Percentiles rank a stretch among this genome's conserved stretches.
Conservation (phyloP, 257 asterid species). For the Penstemon eatonii region DNA sequence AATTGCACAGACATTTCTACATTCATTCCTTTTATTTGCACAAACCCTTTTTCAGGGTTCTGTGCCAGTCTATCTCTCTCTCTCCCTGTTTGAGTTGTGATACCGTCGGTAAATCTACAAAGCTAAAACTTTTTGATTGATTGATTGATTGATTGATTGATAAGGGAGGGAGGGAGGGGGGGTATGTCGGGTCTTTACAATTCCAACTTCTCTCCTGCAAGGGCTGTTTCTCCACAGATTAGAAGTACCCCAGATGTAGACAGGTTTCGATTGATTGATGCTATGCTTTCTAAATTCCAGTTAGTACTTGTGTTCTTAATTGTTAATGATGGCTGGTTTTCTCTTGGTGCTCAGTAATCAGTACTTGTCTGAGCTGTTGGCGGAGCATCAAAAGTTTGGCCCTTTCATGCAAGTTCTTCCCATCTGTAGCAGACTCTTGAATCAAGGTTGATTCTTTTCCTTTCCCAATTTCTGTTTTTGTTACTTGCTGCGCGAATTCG, state of each 20-base stretch:
- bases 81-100: conserved; percentile 4
- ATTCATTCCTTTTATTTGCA: neutral
- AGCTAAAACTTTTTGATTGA: neutral
- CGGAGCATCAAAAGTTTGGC: conserved; percentile 94
- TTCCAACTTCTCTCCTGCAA: conserved; percentile 83
- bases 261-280: conserved; percentile 39
- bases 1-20: no score
- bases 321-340: conserved; percentile 12
- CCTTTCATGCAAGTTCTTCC: conserved; percentile 98
- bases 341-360: conserved; percentile 48
- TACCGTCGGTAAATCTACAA: conserved; percentile 21
- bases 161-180: neutral
- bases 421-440: conserved; percentile 78
- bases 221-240: conserved; percentile 88
- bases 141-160: conserved; percentile 21
- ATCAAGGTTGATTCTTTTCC: conserved; percentile 58
- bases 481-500: conserved; percentile 32
- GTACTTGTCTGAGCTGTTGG: conserved; percentile 89
- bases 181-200: conserved; percentile 77
- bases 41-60: neutral
- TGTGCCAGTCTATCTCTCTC: neutral
- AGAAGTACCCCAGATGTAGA: conserved; percentile 70
- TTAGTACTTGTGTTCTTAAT: conserved; percentile 8
- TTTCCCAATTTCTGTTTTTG: neutral
- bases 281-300: neutral